Base-by-base conservation (phyloP, 2,329 filamentous ascomycete genomes). In the Trichoderma sp. region DNA sequence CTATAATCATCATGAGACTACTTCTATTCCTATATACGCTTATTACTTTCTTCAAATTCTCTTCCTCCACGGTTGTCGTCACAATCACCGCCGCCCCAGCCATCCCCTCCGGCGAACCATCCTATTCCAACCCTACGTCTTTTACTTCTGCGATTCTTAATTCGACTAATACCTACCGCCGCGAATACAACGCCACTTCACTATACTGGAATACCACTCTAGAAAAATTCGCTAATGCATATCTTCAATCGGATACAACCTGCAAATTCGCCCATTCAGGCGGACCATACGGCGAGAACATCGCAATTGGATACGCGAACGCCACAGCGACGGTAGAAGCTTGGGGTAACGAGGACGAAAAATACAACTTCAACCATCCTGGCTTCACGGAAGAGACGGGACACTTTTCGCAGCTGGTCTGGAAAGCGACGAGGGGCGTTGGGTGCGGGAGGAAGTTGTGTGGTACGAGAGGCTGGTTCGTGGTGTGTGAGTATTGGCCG, bases 341-440 rank as follows among this genome's bases (percentile, higher is more conserved):
- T 2, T 95, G 93, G 93, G 93, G 90, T 21, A 81, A 87, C 77
- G 84, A 85, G 80, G 75, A 89, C 12, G 79, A 82, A 0, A 75
- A 85, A 6, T 95, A 94, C 81, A 83, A 92, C 78, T 95, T 89
- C 81, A 77, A 80, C 2, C 81, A 87, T 1, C 88, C 88, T 0
- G 88, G 87, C 1, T 94, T 93, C 79, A 84, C 80, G 9, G 85
- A 91, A 78, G 81, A 84, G 41, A 93, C 92, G 21, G 93, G 92
- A 0, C 92, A 94, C 81, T 94, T 94, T 79, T 93, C 92, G 1
- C 92, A 94, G 85, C 82, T 94, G 7, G 92, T 94, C 6, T 94
- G 93, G 93, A 90, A 88, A 82, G 82, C 85, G 29, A 93, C 91
- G 1, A 90, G 85, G 7, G 85, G 86, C 59, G 88, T 93, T 0